phyloP scores from a whole-genome alignment of 495 filamentous ascomycete species.

The Aspergillus haitiensis region DNA sequence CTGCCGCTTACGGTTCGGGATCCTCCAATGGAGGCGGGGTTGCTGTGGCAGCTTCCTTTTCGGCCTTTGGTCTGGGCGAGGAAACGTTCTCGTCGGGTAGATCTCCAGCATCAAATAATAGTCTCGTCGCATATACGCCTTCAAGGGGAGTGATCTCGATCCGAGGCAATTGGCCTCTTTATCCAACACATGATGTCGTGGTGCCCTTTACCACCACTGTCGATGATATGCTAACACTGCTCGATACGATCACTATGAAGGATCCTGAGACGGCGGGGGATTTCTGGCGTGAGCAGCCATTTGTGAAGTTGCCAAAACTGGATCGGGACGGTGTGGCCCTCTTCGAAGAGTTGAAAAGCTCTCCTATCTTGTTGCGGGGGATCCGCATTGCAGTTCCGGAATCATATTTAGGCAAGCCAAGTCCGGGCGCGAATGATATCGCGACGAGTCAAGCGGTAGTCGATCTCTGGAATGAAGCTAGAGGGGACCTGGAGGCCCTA shows the following conservation, averaged over 20 bases:
- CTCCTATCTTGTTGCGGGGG: background rate
- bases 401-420: background rate
- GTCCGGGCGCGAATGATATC: background rate
- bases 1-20: conserved; percentile 34
- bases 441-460: background rate
- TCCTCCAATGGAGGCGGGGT: conserved; percentile 29
- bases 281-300: conserved; percentile 22
- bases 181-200: conserved; percentile 20
- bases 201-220: conserved; percentile 22
- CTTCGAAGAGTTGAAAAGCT: background rate
- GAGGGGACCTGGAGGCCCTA: background rate
- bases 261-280: conserved; percentile 8
- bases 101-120: conserved; percentile 24
- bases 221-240: conserved; percentile 18
- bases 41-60: background rate
- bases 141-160: conserved; percentile 21
- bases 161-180: conserved; percentile 22
- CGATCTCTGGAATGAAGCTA: background rate
- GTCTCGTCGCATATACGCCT: conserved; percentile 22
- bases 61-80: conserved; percentile 21
- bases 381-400: background rate
- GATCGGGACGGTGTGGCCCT: background rate
- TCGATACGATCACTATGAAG: conserved; percentile 17
- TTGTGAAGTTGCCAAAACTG: conserved; percentile 15
- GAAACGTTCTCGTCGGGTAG: conserved; percentile 23